Evolutionary conservation across 306 rosid genomes (phyloP).

Genomic region (Cucurbita argyrosperma): DNA sequence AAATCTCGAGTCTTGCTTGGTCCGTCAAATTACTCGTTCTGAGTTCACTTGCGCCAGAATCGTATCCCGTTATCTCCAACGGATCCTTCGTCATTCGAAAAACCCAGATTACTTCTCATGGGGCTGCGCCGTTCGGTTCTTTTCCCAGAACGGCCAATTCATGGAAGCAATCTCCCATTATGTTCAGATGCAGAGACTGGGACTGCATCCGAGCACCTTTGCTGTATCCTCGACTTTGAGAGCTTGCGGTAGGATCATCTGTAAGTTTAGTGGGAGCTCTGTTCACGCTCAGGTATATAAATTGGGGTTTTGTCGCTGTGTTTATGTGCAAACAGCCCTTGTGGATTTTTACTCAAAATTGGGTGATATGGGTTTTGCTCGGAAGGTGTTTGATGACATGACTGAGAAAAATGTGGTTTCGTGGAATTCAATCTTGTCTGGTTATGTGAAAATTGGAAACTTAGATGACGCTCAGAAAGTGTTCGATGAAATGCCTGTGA

Average conservation of each 20-base stretch:
- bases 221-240: constrained; percentile 55
- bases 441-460: constrained; percentile 40
- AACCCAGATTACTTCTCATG: constrained; percentile 53
- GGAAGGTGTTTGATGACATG: constrained; percentile 51
- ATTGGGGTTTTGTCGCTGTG: constrained; percentile 37
- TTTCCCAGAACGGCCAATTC: constrained; percentile 49
- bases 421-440: constrained; percentile 63
- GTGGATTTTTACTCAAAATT: constrained; percentile 43
- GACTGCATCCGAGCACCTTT: constrained; percentile 38
- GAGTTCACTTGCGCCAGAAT: constrained; percentile 16
- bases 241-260: constrained; percentile 43
- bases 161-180: constrained; percentile 39
- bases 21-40: constrained; percentile 38
- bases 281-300: constrained; percentile 55
- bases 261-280: constrained; percentile 20
- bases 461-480: constrained; percentile 30
- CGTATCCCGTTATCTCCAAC: constrained; percentile 24
- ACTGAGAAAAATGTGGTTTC: constrained; percentile 49
- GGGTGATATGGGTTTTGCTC: constrained; percentile 35
- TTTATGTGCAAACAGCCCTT: constrained; percentile 58
- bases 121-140: constrained; percentile 56
- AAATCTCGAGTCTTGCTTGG: constrained; percentile 26
- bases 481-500: constrained; percentile 42
- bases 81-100: constrained; percentile 25
- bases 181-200: constrained; percentile 42